Evolutionary conservation across 1,139 yeast genomes (phyloP), one percentile per base, ranked within the genome.

Genomic region (Blastobotrys illinoisensis): DNA sequence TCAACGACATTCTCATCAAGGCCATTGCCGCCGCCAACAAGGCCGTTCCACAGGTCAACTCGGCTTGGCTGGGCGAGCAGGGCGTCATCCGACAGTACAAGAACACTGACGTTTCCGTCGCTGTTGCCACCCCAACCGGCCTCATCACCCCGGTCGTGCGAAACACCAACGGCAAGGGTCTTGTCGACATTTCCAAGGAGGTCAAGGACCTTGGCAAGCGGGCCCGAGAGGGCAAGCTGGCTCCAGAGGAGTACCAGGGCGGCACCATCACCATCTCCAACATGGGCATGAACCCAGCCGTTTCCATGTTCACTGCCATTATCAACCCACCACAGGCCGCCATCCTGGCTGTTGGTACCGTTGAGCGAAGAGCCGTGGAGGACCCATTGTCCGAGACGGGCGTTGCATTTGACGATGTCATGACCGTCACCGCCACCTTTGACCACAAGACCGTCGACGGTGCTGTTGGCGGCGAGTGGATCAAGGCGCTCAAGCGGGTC

Each of bases 401-500:
- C 43, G 86, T 93, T 72, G 81, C 89, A 55, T 91, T 93, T 69
- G 97, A 90, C 67, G 95, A 88, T 68, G 87, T 87, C 69, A 86
- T 93, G 69, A 87, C 85, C 66, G 82, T 91, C 71, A 91, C 98
- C 58, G 97, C 96, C 75, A 88, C 98, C 55, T 93, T 93, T 70
- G 99, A 93, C 77, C 99, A 93, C 79, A 88, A 97, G 79, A 86
- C 87, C 58, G 85, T 91, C 61, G 99, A 93, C 71, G 99, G 99
- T 68, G 98, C 98, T 56, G 85, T 87, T 67, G 99, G 97, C 67
- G 99, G 96, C 72, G 98, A 93, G 68, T 95, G 83, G 82, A 88
- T 93, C 79, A 88, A 83, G 76, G 96, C 90, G 65, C 81, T 93
- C 75, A 93, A 93, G 83, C 81, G 81, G 69, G 85, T 89, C 65